A percentile compares a stretch with the other conserved stretches of the same genome.
Conservation (phyloP, 495 filamentous ascomycete genomes). For the Aspergillus panamensis region DNA sequence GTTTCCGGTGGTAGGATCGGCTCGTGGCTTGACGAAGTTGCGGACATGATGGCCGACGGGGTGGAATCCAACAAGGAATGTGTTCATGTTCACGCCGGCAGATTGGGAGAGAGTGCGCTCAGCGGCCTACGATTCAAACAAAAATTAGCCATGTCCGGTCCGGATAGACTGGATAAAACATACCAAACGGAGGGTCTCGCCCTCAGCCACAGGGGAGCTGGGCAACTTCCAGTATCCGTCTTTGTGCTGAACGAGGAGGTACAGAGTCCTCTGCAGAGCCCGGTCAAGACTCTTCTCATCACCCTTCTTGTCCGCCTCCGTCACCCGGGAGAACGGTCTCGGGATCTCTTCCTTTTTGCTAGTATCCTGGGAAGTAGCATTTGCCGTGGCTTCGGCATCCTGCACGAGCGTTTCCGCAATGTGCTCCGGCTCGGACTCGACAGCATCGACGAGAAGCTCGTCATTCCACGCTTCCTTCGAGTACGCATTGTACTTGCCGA, state of each 20-base stretch:
- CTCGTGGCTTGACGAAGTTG: conserved; percentile 37
- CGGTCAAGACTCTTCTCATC: conserved; percentile 77
- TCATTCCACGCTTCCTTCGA: conserved; percentile 83
- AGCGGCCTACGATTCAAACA: conserved; percentile 59
- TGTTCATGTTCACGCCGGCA: conserved; percentile 95
- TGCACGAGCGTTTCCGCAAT: conserved; percentile 64
- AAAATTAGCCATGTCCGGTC: conserved; percentile 10
- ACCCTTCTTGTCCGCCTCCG: conserved; percentile 73
- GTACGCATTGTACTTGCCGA: conserved; percentile 83
- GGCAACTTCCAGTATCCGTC: conserved; percentile 81
- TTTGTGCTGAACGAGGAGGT: conserved; percentile 69
- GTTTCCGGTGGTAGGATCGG: conserved; percentile 36
- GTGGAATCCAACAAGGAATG: conserved; percentile 90
- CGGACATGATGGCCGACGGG: conserved; percentile 76
- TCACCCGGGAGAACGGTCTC: conserved; percentile 63
- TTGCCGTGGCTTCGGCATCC: conserved; percentile 70
- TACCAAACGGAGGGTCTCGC: conserved; percentile 80
- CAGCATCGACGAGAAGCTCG: conserved; percentile 73
- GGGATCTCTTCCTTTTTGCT: conserved; percentile 67
- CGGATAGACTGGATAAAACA: too few relatives aligned
- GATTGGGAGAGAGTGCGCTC: conserved; percentile 70
- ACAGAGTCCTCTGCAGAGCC: conserved; percentile 72
- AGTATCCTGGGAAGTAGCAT: conserved; percentile 58
- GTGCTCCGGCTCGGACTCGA: conserved; percentile 54
- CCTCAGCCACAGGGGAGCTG: conserved; percentile 55